These are phyloP conservation scores for Apiotrichum siamense DNA, from an alignment of 1,284 basidiomycete genomes.

Conservation along the genomic window DNA sequence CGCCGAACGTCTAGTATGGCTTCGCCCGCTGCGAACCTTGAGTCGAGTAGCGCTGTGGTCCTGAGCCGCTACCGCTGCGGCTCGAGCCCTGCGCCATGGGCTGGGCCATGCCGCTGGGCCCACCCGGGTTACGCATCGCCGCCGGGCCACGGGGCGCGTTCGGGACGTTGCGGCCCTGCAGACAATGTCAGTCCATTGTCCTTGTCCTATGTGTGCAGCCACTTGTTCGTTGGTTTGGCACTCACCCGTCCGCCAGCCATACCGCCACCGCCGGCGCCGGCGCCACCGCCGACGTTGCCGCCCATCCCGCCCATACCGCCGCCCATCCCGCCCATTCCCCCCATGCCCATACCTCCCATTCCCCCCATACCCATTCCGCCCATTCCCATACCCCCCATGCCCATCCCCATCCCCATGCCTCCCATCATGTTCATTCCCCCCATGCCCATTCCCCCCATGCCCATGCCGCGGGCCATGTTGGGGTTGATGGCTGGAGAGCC, in stretches of 20 bases:
- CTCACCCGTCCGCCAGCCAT: slow-evolving; percentile 24
- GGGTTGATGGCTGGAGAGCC: slow-evolving; percentile 45
- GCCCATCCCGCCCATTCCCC: slow-evolving; percentile 4
- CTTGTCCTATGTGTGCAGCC: too few species aligned
- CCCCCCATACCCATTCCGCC: slow-evolving; percentile 48
- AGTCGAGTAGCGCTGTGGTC: slow-evolving; percentile 60
- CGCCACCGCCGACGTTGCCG: slow-evolving; percentile 47
- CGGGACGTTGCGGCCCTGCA: slow-evolving; percentile 18
- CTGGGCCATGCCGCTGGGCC: slow-evolving; percentile 42
- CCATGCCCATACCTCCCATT: slow-evolving; percentile 13
- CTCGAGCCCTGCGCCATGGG: slow-evolving; percentile 49
- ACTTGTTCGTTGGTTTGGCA: neutral
- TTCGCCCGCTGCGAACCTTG: slow-evolving; percentile 41
- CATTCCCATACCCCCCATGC: slow-evolving; percentile 41
- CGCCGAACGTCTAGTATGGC: slow-evolving; percentile 43
- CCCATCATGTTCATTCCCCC: slow-evolving; percentile 10
- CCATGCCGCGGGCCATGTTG: slow-evolving; percentile 33
- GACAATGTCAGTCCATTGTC: neutral
- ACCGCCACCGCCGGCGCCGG: slow-evolving; percentile 36
- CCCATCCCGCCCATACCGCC: slow-evolving; percentile 51
- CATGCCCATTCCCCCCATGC: too few species aligned
- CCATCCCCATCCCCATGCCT: slow-evolving; percentile 25
- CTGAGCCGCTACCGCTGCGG: slow-evolving; percentile 50
- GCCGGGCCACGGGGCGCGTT: slow-evolving; percentile 49
- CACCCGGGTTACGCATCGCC: slow-evolving; percentile 43